These are phyloP conservation scores for Russula abietina DNA, from an alignment of 768 basidiomycete species.

Conservation along the genomic window DNA sequence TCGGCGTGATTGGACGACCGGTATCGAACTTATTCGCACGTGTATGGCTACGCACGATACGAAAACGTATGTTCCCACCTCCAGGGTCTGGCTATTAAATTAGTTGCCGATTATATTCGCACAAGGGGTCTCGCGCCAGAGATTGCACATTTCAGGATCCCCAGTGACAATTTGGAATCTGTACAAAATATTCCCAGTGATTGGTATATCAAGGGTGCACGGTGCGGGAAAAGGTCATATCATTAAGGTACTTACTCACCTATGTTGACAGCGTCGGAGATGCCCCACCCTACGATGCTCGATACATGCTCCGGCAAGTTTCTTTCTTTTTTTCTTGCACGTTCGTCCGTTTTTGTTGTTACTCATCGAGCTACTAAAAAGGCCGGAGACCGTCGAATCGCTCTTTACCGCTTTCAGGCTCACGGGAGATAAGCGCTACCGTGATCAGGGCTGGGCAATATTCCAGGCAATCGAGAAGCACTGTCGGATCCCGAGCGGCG, in stretches of 20 bases:
- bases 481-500: constrained; percentile 70
- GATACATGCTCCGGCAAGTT: constrained; percentile 80
- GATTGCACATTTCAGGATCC: constrained; percentile 77
- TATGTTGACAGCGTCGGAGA: constrained; percentile 26
- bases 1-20: constrained; percentile 74
- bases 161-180: constrained; percentile 47
- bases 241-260: neutral
- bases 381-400: constrained; percentile 92
- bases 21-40: constrained; percentile 75
- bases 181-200: constrained; percentile 47
- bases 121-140: constrained; percentile 84
- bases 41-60: constrained; percentile 86
- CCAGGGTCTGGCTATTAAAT: neutral
- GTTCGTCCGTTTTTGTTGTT: neutral
- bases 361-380: constrained; percentile 26
- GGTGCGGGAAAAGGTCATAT: constrained; percentile 36
- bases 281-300: constrained; percentile 61
- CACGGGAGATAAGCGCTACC: constrained; percentile 76
- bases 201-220: constrained; percentile 89
- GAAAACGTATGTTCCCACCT: constrained; percentile 53
- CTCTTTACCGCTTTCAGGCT: constrained; percentile 88
- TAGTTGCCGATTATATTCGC: neutral
- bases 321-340: constrained; percentile 2
- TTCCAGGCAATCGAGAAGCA: constrained; percentile 86
- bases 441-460: constrained; percentile 81